Percentiles rank a stretch among this genome's conserved stretches.
Conservation (phyloP, 257 asterid genomes). For the Solanum habrochaites region DNA sequence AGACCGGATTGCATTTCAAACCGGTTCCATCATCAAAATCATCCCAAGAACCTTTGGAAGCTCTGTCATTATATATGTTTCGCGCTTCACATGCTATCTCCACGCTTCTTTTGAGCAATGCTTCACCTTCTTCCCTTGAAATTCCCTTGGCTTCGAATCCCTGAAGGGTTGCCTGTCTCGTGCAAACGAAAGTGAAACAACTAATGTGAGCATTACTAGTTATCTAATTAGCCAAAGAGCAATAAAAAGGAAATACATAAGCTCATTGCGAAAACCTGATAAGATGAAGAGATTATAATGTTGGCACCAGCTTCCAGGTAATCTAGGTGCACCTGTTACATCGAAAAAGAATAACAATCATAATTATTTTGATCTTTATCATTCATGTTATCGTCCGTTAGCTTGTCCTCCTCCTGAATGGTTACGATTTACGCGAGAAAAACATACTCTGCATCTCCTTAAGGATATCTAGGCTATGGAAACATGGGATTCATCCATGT, state of each 20-base stretch:
- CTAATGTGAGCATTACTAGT: neutral
- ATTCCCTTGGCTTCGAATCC: constrained; percentile 81
- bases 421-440: too few species aligned
- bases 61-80: constrained; percentile 32
- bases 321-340: constrained; percentile 75
- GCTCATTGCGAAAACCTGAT: constrained; percentile 43
- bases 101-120: constrained; percentile 47
- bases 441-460: neutral
- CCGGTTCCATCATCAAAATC: neutral
- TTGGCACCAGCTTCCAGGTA: constrained; percentile 92
- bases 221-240: neutral
- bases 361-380: too few species aligned
- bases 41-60: constrained; percentile 41
- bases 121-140: constrained; percentile 45
- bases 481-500: too few species aligned
- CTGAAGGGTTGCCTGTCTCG: constrained; percentile 65
- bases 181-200: neutral
- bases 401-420: neutral
- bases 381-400: neutral
- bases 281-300: constrained; percentile 70
- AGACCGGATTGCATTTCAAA: constrained; percentile 19
- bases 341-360: neutral
- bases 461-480: too few species aligned
- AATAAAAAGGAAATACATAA: neutral
- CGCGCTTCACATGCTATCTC: constrained; percentile 74